Evolutionary conservation across 202 grass and related monocot genomes (phyloP).

Genomic region (Musa balbisiana): DNA sequence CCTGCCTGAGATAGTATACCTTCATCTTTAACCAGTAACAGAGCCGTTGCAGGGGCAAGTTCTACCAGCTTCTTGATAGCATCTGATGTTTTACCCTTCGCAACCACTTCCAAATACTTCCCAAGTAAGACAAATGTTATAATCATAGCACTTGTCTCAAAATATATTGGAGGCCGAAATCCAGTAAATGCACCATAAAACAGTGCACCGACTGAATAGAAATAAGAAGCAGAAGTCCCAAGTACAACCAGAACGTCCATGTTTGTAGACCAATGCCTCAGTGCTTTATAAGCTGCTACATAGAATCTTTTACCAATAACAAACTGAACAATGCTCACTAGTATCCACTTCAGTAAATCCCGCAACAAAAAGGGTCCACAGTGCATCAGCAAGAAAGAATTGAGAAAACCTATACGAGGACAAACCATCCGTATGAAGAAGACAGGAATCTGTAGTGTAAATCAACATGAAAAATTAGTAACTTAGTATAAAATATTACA

Average conservation of each 20-base stretch:
- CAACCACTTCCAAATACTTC: conserved; percentile 96
- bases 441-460: conserved; percentile 74
- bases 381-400: conserved; percentile 52
- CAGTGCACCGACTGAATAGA: conserved; percentile 80
- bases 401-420: conserved; percentile 63
- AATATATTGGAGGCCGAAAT: conserved; percentile 71
- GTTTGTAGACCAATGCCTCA: conserved; percentile 84
- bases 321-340: conserved; percentile 91
- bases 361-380: conserved; percentile 75
- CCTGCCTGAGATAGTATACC: conserved; percentile 28
- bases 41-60: conserved; percentile 79
- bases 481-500: conserved; percentile 4
- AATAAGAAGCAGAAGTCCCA: conserved; percentile 83
- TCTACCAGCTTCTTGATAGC: conserved; percentile 97
- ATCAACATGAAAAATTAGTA: conserved; percentile 25
- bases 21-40: conserved; percentile 88
- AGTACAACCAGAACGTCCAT: conserved; percentile 98
- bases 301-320: conserved; percentile 93
- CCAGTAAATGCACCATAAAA: conserved; percentile 65
- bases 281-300: conserved; percentile 75
- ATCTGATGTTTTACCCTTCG: conserved; percentile 92
- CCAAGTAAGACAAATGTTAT: conserved; percentile 96
- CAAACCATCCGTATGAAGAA: conserved; percentile 89
- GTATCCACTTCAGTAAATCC: conserved; percentile 77
- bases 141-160: conserved; percentile 99